Evolutionary conservation across 2,329 filamentous ascomycete genomes (phyloP).

Genomic region (Blastomyces parvus): DNA sequence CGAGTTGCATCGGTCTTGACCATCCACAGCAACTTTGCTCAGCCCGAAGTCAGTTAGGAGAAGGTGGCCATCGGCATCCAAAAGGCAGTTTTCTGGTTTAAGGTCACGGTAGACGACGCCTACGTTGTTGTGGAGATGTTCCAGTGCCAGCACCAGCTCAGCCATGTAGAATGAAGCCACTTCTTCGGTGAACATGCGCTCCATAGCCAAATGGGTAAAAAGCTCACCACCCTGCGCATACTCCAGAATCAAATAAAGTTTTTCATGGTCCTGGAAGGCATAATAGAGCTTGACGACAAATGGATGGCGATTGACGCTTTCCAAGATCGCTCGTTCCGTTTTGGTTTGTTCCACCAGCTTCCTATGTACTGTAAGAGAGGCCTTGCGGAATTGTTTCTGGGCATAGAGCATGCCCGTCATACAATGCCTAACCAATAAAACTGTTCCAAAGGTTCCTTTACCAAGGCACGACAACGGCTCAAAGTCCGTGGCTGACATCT

Average conservation of each 20-base stretch:
- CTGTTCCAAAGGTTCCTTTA: constrained; percentile 92
- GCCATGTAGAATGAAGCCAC: constrained; percentile 96
- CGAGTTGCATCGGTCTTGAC: constrained; percentile 65
- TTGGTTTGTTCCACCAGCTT: constrained; percentile 94
- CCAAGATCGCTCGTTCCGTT: constrained; percentile 87
- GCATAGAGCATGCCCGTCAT: constrained; percentile 82
- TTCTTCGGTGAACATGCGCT: constrained; percentile 89
- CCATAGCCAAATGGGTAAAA: constrained; percentile 86
- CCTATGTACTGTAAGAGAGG: constrained; percentile 88
- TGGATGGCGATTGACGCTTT: constrained; percentile 90
- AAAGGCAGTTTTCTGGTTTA: constrained; percentile 93
- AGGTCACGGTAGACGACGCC: constrained; percentile 95
- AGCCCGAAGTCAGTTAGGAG: constrained; percentile 94
- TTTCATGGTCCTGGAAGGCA: constrained; percentile 95
- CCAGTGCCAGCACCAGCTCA: constrained; percentile 88
- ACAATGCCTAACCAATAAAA: constrained; percentile 83
- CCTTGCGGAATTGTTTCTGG: constrained; percentile 98
- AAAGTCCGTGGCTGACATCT: constrained; percentile 89
- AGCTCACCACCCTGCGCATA: constrained; percentile 96
- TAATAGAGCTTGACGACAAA: constrained; percentile 98
- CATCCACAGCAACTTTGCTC: constrained; percentile 79
- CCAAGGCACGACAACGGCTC: constrained; percentile 84
- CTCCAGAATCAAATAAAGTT: constrained; percentile 92
- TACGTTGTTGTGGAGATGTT: constrained; percentile 82
- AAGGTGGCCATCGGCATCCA: constrained; percentile 84